Percentiles rank a stretch among this genome's conserved stretches.
Conservation (phyloP, 1,284 basidiomycete genomes). For the Phellopilus nigrolimitatus region DNA sequence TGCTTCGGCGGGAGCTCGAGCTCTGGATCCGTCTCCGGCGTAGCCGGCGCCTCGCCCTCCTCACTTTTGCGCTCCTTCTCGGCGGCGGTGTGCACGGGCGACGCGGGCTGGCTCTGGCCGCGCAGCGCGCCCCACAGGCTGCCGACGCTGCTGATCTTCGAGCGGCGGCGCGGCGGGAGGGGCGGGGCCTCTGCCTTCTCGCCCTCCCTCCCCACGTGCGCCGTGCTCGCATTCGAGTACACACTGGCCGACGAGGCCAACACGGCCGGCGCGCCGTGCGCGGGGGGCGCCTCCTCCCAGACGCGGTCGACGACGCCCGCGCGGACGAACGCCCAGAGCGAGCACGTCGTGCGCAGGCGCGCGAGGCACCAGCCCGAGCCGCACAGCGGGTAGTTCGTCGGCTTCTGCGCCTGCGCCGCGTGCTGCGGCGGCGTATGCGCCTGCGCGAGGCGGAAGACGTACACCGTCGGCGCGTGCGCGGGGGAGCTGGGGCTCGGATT, state of each 20-base stretch:
- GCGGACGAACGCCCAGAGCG: constrained; percentile 86
- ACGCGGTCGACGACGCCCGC: constrained; percentile 77
- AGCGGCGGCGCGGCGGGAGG: constrained; percentile 28
- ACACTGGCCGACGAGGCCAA: constrained; percentile 16
- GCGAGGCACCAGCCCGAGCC: constrained; percentile 72
- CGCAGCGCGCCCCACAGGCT: constrained; percentile 19
- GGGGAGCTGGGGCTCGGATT: constrained; percentile 19
- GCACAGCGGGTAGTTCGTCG: constrained; percentile 67
- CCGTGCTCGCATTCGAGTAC: constrained; percentile 18
- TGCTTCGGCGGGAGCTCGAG: constrained; percentile 20
- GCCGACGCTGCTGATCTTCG: constrained; percentile 27
- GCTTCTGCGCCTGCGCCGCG: constrained; percentile 23
- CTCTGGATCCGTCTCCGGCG: no score
- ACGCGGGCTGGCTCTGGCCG: constrained; percentile 11
- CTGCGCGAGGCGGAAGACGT: constrained; percentile 55
- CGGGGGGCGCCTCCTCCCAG: constrained; percentile 71
- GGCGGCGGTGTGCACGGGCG: constrained; percentile 31
- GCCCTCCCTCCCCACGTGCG: constrained; percentile 13
- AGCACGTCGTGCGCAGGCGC: constrained; percentile 82
- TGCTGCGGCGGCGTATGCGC: constrained; percentile 23
- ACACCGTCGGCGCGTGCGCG: constrained; percentile 38
- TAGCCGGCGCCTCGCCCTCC: constrained; percentile 5
- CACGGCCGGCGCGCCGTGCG: constrained; percentile 26
- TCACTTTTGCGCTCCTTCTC: constrained; percentile 22
- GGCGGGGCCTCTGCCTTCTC: constrained; percentile 26